Conservation (phyloP, 371 early-diverging fungal species). For the Mucor plumbeus region DNA sequence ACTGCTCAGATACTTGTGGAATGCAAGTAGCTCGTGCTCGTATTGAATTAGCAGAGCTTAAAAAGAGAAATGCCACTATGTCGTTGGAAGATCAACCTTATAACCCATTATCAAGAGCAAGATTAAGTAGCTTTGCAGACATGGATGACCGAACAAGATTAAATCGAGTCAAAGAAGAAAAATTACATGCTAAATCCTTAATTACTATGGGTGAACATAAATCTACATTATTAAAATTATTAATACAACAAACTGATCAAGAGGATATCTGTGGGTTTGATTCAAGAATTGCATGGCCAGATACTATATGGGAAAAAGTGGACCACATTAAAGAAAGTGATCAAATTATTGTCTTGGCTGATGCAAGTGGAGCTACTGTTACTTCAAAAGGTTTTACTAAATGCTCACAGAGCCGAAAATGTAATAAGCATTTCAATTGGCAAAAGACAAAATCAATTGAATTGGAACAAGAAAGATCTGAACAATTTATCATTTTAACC, state of each 20-base stretch:
- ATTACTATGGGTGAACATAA: slow-evolving; percentile 31
- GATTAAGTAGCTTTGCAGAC: slow-evolving; percentile 37
- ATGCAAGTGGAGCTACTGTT: not conserved
- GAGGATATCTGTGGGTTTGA: slow-evolving; percentile 58
- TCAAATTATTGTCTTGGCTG: not conserved
- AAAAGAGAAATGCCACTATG: slow-evolving; percentile 30
- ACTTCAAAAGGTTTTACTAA: slow-evolving; percentile 19
- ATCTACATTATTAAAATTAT: slow-evolving; percentile 21
- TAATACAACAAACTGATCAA: slow-evolving; percentile 27
- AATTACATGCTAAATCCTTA: slow-evolving; percentile 26
- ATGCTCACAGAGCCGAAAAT: slow-evolving; percentile 40
- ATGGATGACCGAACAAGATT: slow-evolving; percentile 44
- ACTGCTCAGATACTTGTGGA: slow-evolving; percentile 48
- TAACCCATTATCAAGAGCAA: slow-evolving; percentile 29
- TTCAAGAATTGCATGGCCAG: slow-evolving; percentile 58
- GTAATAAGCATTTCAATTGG: slow-evolving; percentile 56
- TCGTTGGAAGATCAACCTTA: slow-evolving; percentile 24
- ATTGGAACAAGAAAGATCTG: slow-evolving; percentile 57
- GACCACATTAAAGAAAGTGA: slow-evolving; percentile 20
- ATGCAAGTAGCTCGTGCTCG: slow-evolving; percentile 54
- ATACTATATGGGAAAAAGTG: slow-evolving; percentile 38
- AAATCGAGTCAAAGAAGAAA: slow-evolving; percentile 31
- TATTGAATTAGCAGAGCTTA: slow-evolving; percentile 45
- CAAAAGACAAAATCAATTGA: slow-evolving; percentile 56
- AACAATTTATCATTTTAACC: slow-evolving; percentile 39